Base-by-base conservation (phyloP, 2,329 filamentous ascomycete species). In the Beauveria sp. region DNA sequence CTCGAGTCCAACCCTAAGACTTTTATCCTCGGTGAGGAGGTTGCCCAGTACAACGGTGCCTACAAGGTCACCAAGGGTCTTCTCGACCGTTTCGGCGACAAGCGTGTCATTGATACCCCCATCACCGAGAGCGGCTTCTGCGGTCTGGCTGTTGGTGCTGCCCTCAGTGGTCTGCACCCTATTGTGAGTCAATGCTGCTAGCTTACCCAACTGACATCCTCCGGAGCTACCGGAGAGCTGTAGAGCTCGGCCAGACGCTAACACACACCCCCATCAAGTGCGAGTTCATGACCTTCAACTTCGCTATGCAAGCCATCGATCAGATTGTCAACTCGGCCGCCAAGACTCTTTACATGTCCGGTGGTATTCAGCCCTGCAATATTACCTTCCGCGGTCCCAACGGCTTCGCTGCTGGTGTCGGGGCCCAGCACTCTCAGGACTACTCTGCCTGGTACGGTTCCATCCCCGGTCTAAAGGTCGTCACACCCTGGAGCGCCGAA, bases 271-370 rank as follows among this genome's bases (percentile, higher is more conserved):
- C 53, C 37, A 20, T 64, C 9, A 67, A 94, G 91, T 94, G 90
- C 85, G 94, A 99, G 82, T 99, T 99, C 84, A 99, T 99, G 94
- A 99, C 94, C 72, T 97, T 96, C 87, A 99, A 99, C 86, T 97
- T 97, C 75, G 93, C 94, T 77, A 99, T 99, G 94, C 94, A 99
- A 82, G 91, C 94, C 75, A 99, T 99, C 77, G 94, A 99, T 77
- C 94, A 99, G 77, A 91, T 99, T 75, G 92, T 99, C 86, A 99
- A 99, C 87, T 97, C 93, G 55, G 94, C 84, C 69, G 94, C 92
- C 73, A 99, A 99, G 85, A 99, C 94, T 62, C 93, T 99, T 73
- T 99, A 99, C 84, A 99, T 99, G 94, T 97, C 94, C 66, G 94
- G 94, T 71, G 94, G 94, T 77, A 97, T 97, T 77, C 94, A 99